Conservation (phyloP, 805 yeast genomes). For the Schizosaccharomyces pombe region DNA sequence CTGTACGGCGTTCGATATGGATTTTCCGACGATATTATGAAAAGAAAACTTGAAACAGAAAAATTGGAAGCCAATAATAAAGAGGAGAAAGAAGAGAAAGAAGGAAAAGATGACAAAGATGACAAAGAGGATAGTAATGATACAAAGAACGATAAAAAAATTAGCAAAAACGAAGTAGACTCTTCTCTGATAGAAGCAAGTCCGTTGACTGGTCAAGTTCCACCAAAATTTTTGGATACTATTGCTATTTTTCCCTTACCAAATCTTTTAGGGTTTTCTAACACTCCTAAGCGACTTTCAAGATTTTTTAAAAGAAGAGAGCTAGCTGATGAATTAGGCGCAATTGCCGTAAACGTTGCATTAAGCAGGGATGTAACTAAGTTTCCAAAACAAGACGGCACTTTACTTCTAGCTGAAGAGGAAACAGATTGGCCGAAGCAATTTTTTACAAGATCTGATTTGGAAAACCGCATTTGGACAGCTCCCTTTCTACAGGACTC, state of each 20-base stretch:
- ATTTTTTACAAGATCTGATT: background rate
- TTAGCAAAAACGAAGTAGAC: background rate
- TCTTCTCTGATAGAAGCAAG: background rate
- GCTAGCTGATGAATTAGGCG: constrained; percentile 44
- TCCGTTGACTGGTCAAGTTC: background rate
- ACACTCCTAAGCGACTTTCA: constrained; percentile 51
- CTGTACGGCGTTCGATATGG: constrained; percentile 32
- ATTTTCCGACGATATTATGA: background rate
- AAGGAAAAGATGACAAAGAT: constrained; percentile 14
- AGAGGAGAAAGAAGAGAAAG: constrained; percentile 30
- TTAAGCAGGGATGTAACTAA: constrained; percentile 12
- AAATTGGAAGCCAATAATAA: constrained; percentile 34
- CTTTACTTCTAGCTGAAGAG: background rate
- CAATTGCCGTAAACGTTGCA: constrained; percentile 29
- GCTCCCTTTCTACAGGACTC: background rate
- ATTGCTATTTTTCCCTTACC: constrained; percentile 53
- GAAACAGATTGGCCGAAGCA: constrained; percentile 3
- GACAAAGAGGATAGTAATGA: too few relatives aligned
- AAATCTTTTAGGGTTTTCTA: constrained; percentile 53
- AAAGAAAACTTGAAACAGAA: background rate
- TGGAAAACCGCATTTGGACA: background rate
- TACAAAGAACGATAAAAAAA: too few relatives aligned
- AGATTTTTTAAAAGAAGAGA: constrained; percentile 53
- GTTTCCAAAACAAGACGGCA: background rate
- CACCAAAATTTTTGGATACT: constrained; percentile 24